These are phyloP conservation scores for Epichloe gansuensis DNA, from an alignment of 2,329 filamentous ascomycete genomes.

Conservation along the genomic window DNA sequence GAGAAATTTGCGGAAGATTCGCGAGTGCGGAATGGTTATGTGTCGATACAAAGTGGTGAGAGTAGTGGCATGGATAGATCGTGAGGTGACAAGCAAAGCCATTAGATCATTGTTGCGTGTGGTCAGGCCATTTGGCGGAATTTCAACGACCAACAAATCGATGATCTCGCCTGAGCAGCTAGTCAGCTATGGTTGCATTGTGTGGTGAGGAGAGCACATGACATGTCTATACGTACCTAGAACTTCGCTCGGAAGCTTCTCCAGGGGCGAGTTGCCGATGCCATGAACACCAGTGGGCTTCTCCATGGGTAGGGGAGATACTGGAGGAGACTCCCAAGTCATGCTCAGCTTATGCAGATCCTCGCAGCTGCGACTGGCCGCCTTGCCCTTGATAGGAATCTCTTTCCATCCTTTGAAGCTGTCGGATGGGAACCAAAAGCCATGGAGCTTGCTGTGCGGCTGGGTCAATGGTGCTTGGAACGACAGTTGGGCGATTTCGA, in stretches of 20 bases:
- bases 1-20: conserved; percentile 73
- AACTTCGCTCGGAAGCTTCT: conserved; percentile 58
- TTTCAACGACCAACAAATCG: conserved; percentile 59
- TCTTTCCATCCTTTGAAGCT: conserved; percentile 51
- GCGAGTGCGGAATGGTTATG: conserved; percentile 72
- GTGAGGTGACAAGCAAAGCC: conserved; percentile 65
- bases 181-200: conserved; percentile 3
- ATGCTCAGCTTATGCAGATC: conserved; percentile 44
- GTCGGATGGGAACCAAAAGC: conserved; percentile 45
- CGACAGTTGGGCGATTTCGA: conserved; percentile 29
- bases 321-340: conserved; percentile 37
- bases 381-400: conserved; percentile 46
- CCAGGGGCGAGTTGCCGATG: conserved; percentile 45
- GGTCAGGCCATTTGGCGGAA: conserved; percentile 59
- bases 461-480: conserved; percentile 42
- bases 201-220: background rate
- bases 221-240: conserved; percentile 43
- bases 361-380: conserved; percentile 48
- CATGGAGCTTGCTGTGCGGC: conserved; percentile 44
- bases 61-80: conserved; percentile 59
- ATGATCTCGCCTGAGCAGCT: conserved; percentile 52
- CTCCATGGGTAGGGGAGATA: conserved; percentile 20
- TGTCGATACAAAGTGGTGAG: conserved; percentile 64
- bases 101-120: conserved; percentile 69
- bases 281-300: conserved; percentile 18